phyloP scores from a whole-genome alignment of 2,329 filamentous ascomycete species.

The Raffaelea albimanens region DNA sequence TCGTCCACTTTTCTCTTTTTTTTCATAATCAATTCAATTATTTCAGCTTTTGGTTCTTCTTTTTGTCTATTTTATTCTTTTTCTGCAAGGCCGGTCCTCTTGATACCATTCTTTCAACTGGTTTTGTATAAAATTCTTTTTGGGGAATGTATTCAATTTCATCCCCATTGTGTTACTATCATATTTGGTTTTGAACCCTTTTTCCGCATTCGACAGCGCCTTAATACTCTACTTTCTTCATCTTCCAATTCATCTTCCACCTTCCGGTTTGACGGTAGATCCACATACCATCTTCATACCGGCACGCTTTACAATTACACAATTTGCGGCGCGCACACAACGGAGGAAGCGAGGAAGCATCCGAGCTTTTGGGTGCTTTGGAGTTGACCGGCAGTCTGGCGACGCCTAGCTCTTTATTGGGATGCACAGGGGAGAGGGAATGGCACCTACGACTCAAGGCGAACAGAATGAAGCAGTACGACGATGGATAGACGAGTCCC shows the following conservation, averaged over 20 bases:
- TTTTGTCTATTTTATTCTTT: not conserved
- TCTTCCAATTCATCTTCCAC: not conserved
- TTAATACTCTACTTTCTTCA: not conserved
- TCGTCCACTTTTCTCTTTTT: too few relatives aligned
- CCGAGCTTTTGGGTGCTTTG: not conserved
- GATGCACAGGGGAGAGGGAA: not conserved
- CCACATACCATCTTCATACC: not conserved
- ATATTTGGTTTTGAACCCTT: not conserved
- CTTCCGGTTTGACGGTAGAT: not conserved
- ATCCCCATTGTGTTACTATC: not conserved
- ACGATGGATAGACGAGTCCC: not conserved
- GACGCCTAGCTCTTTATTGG: not conserved
- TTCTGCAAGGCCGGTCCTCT: not conserved
- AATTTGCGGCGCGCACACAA: too few relatives aligned
- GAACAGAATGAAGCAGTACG: constrained; percentile 1
- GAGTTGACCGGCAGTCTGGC: not conserved
- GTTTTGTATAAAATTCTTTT: not conserved
- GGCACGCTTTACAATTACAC: too few relatives aligned
- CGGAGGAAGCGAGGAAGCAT: not conserved
- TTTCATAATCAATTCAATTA: too few relatives aligned
- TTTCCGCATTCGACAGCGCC: too few relatives aligned
- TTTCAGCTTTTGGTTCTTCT: not conserved
- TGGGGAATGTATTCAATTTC: not conserved
- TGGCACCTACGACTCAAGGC: not conserved
- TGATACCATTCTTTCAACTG: not conserved